Conservation (phyloP, 73 alveolate genomes). For the Halteria grandinella region DNA sequence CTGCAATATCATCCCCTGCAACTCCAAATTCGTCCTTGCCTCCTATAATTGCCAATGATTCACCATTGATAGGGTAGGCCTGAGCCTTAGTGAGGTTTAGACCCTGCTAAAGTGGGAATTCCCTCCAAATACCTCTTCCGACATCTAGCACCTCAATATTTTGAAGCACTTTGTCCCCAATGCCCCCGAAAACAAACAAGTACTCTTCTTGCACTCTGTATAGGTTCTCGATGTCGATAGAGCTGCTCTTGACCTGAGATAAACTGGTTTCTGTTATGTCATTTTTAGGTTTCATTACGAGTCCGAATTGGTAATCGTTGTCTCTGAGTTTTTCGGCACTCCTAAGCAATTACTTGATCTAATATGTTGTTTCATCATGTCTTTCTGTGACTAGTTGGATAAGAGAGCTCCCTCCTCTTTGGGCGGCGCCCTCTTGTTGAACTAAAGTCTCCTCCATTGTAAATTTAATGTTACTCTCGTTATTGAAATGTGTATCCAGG, state of each 20-base stretch:
- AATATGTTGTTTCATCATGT: background rate
- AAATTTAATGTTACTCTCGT: too few relatives aligned
- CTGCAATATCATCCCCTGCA: constrained; percentile 28
- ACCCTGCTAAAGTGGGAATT: constrained; percentile 1
- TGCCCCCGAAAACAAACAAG: constrained; percentile 33
- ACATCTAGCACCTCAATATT: constrained; percentile 38
- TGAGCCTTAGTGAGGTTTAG: constrained; percentile 16
- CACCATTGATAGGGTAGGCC: constrained; percentile 1
- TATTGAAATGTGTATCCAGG: too few relatives aligned
- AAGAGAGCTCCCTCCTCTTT: background rate
- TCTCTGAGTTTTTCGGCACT: background rate
- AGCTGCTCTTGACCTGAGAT: background rate
- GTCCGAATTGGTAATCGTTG: background rate
- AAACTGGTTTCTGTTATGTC: background rate
- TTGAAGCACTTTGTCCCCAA: constrained; percentile 16
- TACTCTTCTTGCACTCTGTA: constrained; percentile 36
- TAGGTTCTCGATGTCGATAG: constrained; percentile 20
- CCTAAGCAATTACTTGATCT: background rate
- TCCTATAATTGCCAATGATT: constrained; percentile 4
- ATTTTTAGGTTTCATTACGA: background rate
- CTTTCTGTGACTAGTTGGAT: background rate
- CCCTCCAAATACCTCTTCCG: constrained; percentile 43
- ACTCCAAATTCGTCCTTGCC: constrained; percentile 53
- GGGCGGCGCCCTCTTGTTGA: too few relatives aligned
- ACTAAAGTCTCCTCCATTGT: too few relatives aligned